Evolutionary conservation across 1,284 basidiomycete species (phyloP), one percentile per base, ranked within the genome.

Genomic region (Ustilago sp.): DNA sequence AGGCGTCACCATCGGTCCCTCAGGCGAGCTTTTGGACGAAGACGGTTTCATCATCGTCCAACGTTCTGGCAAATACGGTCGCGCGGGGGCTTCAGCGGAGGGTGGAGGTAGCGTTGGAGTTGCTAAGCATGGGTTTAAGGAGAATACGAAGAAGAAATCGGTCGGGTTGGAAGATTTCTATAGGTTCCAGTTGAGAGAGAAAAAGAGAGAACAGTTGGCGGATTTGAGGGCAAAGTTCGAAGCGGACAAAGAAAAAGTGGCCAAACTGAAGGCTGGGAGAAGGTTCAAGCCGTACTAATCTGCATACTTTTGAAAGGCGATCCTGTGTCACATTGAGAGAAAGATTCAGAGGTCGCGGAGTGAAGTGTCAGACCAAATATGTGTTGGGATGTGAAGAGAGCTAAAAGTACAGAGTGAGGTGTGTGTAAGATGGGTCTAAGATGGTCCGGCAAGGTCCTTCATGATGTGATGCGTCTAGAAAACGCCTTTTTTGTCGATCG

Each of bases 21-120:
- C 77, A 8, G 84, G 84, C 59, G 83, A 85, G 58, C 62, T 85
- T 8, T 66, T 85, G 28, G 84, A 85, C 68, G 77, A 71, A 51
- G 84, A 85, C 56, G 84, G 84, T 13, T 85, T 85, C 65, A 82
- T 74, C 56, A 85, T 85, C 54, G 84, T 85, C 39, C 82, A 84
- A 52, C 63, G 76, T 17, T 80, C 81, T 35, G 77, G 75, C 54
- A 80, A 80, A 45, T 85, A 83, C 66, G 84, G 83, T 1, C 74
- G 81, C 8, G 72, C 77, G 2, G 80, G 69, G 3, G 76, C 64
- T 6, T 39, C 53, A 11, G 68, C 63, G n/a, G 74, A 66, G 0
- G 56, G 43, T 0, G 66, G 66, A 15, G 59, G 59, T 13, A 68
- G 64, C 13, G 80, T 80, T 8, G 69, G 67, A 8, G 43, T 77